Conservation (phyloP, 306 rosid species). For the Casuarina cunninghamiana region DNA sequence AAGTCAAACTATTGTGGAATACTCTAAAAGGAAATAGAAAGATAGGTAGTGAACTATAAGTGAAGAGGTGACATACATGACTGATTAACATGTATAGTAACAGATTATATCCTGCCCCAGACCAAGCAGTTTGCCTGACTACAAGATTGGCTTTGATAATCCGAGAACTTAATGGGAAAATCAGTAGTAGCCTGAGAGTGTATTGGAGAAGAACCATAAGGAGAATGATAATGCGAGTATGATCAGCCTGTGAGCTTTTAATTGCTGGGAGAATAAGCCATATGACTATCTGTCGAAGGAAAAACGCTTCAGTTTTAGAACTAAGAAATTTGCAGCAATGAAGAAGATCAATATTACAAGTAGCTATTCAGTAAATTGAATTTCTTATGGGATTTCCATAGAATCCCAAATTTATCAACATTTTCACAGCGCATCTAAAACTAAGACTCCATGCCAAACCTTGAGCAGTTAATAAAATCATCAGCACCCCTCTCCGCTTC, state of each 20-base stretch:
- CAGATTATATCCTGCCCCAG: constrained; percentile 96
- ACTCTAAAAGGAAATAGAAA: constrained; percentile 2
- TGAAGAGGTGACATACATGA: constrained; percentile 56
- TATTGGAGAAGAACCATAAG: constrained; percentile 82
- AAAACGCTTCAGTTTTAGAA: constrained; percentile 12
- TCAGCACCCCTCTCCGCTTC: background rate
- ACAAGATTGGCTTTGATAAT: constrained; percentile 85
- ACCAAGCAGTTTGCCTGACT: constrained; percentile 92
- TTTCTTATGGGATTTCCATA: background rate
- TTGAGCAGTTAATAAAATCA: background rate
- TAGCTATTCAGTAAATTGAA: background rate
- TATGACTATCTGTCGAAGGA: constrained; percentile 68
- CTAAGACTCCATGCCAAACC: background rate
- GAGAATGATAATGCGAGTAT: constrained; percentile 74
- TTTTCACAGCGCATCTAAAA: background rate
- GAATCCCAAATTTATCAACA: too few relatives aligned
- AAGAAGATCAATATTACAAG: background rate
- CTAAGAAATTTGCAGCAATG: background rate
- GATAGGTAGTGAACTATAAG: constrained; percentile 1
- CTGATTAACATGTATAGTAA: constrained; percentile 91
- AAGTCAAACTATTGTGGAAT: constrained; percentile 12
- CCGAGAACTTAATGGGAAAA: constrained; percentile 84
- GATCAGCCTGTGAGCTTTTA: constrained; percentile 70
- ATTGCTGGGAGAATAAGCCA: constrained; percentile 88
- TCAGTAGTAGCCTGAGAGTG: constrained; percentile 74